Percentiles rank a stretch among this genome's conserved stretches.
These are phyloP conservation scores for Naganishia albida DNA, from an alignment of 1,284 basidiomycete genomes.

Conservation along the genomic window DNA sequence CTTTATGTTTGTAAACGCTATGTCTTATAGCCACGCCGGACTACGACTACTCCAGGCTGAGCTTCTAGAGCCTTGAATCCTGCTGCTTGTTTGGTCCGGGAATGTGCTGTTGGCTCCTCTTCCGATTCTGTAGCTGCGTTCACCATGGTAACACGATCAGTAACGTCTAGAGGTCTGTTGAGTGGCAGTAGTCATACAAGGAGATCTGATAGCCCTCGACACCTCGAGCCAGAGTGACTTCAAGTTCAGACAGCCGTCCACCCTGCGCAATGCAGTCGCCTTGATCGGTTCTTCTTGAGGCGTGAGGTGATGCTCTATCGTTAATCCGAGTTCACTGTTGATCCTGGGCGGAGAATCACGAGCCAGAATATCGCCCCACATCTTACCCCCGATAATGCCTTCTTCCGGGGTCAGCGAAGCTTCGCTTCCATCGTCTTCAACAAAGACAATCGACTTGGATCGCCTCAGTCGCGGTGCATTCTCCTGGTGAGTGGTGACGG, in stretches of 20 bases:
- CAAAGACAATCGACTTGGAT: constrained; percentile 4
- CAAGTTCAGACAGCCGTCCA: constrained; percentile 2
- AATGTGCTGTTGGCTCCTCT: background rate
- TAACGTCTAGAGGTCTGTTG: background rate
- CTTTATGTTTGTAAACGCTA: no score
- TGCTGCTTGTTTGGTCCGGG: no score
- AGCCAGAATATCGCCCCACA: background rate
- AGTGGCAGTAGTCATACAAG: background rate
- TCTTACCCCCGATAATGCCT: background rate
- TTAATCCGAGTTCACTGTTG: background rate
- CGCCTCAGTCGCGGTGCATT: background rate
- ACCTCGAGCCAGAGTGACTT: constrained; percentile 12
- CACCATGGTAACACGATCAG: no score
- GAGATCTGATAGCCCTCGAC: background rate
- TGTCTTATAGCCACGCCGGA: no score
- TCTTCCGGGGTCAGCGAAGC: background rate
- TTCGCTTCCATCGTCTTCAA: constrained; percentile 2
- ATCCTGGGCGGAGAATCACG: background rate
- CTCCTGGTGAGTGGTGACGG: background rate
- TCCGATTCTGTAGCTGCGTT: no score
- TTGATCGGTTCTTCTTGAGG: background rate
- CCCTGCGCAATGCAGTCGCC: constrained; percentile 4
- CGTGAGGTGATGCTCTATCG: background rate
- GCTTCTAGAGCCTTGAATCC: no score
- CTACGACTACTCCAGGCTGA: no score